Evolutionary conservation across 768 basidiomycete species (phyloP), one percentile per base, ranked within the genome.

Genomic region (Trametes cubensis): DNA sequence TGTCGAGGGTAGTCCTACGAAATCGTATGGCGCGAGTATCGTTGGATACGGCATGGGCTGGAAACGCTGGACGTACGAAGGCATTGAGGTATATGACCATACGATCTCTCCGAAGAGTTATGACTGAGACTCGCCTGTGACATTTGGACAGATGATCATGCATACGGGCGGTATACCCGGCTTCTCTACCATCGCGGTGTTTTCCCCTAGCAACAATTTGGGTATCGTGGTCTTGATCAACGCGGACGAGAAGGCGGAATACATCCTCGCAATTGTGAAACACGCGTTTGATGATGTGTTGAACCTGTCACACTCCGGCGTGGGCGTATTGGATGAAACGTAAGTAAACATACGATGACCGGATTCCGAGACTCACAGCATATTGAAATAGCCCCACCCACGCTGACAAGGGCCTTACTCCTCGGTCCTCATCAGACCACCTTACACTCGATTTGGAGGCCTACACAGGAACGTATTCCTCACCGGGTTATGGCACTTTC

Each of bases 41-140:
- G 23, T 49, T 1, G 78, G 73, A 13, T 83, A 81, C 62, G 79
- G 78, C 1, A 68, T 79, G 69, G 82, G 82, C 4, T 82, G 81
- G 80, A 38, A 15, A 38, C 72, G 76, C 7, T 51, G 25, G 7
- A 75, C 78, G 0, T 79, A 79, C 54, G 69, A 69, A 0, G 81
- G 76, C 0, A 75, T 79, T 47, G 75, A 80, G 21, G 80, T 81
- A 62, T 51, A 70, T 50, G 7, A 25, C 8, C 34, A 2, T 17
- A 15, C 41, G 23, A 4, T 0, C 41, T 15, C 28, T 23, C 14
- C 4, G 21, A 26, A 23, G 10, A 2, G n/a, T 26, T 4, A 11
- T 8, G 4, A 3, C 40, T 21, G 14, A 28, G 23, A 17, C 23
- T 42, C 13, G 8, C 7, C 39, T 20, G 17, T 20, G 2, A 8